Base-by-base conservation (phyloP, 345 rosid species). In the Durio zibethinus region DNA sequence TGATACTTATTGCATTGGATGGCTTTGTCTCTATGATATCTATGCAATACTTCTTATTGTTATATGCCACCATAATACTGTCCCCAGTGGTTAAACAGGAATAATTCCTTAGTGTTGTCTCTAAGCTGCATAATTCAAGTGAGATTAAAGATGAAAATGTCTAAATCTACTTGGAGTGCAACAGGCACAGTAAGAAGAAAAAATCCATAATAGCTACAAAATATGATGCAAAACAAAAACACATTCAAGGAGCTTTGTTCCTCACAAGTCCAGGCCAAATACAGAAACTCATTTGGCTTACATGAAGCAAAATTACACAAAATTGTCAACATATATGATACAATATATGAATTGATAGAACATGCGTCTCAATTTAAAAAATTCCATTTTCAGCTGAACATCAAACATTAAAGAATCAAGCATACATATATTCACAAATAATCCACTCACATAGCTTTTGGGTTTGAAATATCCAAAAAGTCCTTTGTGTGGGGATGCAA, bases 41-140 rank as follows among this genome's bases (percentile, higher is more conserved):
- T 82, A 96, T 94, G 85, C 92, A 96, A 83, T 96, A 96, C 61
- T 96, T 93, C 84, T 96, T 96, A 81, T 92, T 93, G 90, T 93
- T 96, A 80, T 96, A 96, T 21, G 98, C 97, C 80, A 96, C 99
- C 99, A 96, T 96, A 76, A 96, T 93, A 84, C 97, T 92, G 80
- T 96, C 97, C 81, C 99, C 99, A 80, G 94, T 87, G n/a, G 99
- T 93, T 80, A 96, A 87, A 87, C 99, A 96, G 35, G 98, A 96
- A 85, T 91, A 96, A 81, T 94, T 96, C 87, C 99, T 91, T 61
- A 96, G 83, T 2, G 99, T 92, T 33, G 98, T 92, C 90, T 93
- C 99, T 80, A 96, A 84, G 90, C 99, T 96, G 89, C 83, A 87
- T n/a, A 12, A 73, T 59, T 65, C 82, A 33, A 42, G 65, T 23